Base-by-base conservation (phyloP, 306 rosid species). In the Lotus japonicus region DNA sequence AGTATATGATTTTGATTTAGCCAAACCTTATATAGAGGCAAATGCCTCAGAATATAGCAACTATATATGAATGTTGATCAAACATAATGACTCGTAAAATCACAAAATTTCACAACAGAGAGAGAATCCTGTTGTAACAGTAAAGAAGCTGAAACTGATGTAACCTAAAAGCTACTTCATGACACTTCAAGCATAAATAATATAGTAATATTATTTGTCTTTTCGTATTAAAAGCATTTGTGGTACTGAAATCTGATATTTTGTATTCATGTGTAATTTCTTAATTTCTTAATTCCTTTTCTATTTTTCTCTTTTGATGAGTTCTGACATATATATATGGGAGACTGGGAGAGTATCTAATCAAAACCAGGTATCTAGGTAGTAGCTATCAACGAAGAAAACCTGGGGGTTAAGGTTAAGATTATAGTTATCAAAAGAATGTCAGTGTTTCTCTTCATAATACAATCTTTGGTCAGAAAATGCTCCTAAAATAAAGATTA, bases 251-350 rank as follows among this genome's bases (percentile, higher is more conserved):
- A 9, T 49, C 23, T 19, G 28, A 45, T 63, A 52, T 39, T 51
- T 26, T 26, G 31, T 4, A 4, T 26, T 4, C 31, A 26, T 26
- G 31, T 1, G 4, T 26, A 26, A 26, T 26, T 26, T 26, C n/a
- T n/a, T n/a, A n/a, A n/a, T n/a, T n/a, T n/a, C n/a, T n/a, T n/a
- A n/a, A n/a, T n/a, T n/a, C n/a, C n/a, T n/a, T n/a, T n/a, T n/a
- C n/a, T n/a, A n/a, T 26, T 26, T 26, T 26, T 26, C 58, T 14
- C 78, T 73, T 36, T 49, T 31, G 64, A 42, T 58, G 53, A 50
- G 57, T 72, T 78, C 74, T 58, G 79, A 72, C 71, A 66, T 43
- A n/a, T n/a, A n/a, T n/a, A n/a, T n/a, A n/a, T n/a, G n/a, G n/a
- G n/a, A n/a, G n/a, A n/a, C n/a, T n/a, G n/a, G n/a, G n/a, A n/a